A percentile compares a stretch with the other conserved stretches of the same genome.
These are phyloP conservation scores for Populus nigra DNA, from an alignment of 345 rosid species.

Conservation along the genomic window DNA sequence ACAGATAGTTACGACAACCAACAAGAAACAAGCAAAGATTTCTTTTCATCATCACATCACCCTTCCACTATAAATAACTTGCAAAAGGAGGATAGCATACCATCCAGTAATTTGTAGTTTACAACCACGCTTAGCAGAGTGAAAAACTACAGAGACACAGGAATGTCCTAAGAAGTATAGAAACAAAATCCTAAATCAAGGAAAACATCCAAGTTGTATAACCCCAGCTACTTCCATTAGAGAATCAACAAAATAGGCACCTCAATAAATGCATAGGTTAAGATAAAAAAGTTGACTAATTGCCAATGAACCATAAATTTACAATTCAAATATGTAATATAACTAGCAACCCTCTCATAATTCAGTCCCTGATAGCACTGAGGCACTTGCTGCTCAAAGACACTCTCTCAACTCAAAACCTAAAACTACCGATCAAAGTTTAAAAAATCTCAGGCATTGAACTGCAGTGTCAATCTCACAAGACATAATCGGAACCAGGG, in stretches of 20 bases:
- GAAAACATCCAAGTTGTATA: background rate
- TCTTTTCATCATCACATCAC: background rate
- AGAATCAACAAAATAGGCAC: background rate
- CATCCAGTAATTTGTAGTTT: background rate
- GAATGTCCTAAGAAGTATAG: background rate
- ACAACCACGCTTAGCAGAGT: background rate
- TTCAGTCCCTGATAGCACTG: background rate
- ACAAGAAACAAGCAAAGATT: background rate
- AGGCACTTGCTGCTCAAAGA: background rate
- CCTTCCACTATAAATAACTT: background rate
- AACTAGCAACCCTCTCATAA: background rate
- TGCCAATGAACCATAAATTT: background rate
- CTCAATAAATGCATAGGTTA: background rate
- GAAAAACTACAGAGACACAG: background rate
- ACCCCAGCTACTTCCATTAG: background rate
- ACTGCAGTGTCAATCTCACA: background rate
- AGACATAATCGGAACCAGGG: background rate
- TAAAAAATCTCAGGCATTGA: background rate
- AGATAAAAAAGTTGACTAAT: background rate
- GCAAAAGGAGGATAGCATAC: background rate
- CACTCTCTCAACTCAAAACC: background rate
- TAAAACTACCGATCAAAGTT: background rate
- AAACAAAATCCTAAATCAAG: background rate
- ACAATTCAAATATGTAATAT: background rate
- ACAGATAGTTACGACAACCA: background rate